Conservation (phyloP, 768 basidiomycete genomes). For the Tulasnella calospora region DNA sequence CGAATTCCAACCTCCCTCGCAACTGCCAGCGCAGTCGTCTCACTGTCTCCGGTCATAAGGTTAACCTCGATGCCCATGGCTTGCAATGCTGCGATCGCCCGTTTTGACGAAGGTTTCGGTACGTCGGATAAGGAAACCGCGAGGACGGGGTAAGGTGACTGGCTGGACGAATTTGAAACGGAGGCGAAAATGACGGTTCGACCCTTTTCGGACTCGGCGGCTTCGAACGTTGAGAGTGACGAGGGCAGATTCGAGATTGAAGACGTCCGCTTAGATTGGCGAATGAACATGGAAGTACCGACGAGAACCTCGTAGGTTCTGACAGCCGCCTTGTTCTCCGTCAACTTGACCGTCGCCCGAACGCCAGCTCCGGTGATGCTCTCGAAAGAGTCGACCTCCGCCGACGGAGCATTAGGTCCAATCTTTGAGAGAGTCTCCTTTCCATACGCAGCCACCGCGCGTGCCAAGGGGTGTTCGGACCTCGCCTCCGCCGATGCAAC, state of each 20-base stretch:
- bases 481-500: conserved; percentile 80
- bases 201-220: conserved; percentile 62
- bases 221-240: conserved; percentile 59
- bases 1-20: conserved; percentile 86
- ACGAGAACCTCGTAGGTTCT: conserved; percentile 51
- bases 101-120: conserved; percentile 76
- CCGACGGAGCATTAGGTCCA: conserved; percentile 45
- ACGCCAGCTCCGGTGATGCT: conserved; percentile 87
- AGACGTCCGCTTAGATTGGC: conserved; percentile 44
- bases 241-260: conserved; percentile 46
- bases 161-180: conserved; percentile 41
- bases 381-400: conserved; percentile 70
- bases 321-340: conserved; percentile 38
- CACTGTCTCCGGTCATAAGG: conserved; percentile 92
- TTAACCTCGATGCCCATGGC: conserved; percentile 88
- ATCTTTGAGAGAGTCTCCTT: conserved; percentile 52
- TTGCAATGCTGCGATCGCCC: conserved; percentile 75
- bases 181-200: conserved; percentile 87
- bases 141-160: conserved; percentile 58
- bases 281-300: conserved; percentile 71
- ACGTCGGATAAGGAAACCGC: conserved; percentile 82
- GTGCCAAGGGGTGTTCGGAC: conserved; percentile 95
- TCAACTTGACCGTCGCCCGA: conserved; percentile 57
- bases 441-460: conserved; percentile 82
- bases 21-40: conserved; percentile 77